Base-by-base conservation (phyloP, 2,329 filamentous ascomycete species). In the Nothophoma quercina region DNA sequence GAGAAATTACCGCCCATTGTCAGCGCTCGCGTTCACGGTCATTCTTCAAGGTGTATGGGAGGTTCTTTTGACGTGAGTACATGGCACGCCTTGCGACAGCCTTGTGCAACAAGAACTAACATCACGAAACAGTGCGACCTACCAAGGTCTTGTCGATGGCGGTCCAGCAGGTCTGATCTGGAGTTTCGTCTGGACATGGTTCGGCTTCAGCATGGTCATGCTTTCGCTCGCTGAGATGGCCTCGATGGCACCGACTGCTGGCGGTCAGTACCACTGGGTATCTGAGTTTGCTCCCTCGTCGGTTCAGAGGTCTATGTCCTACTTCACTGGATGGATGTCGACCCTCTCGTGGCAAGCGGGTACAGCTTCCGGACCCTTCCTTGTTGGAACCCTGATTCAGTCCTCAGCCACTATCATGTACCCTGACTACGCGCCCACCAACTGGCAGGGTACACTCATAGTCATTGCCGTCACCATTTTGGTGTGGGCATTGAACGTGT, bases 331-430 rank as follows among this genome's bases (percentile, higher is more conserved):
- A 4, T 83, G 81, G 80, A 78, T 81, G 68, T 77, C 75, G 1
- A 77, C 78, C 1, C 60, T 83, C 4, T 77, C 75, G 8, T 83
- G 79, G 79, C 80, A 82, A 59, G 77, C 79, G 8, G 79, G 78
- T 12, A 76, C 75, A 21, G 79, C 80, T 9, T 77, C 75, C 4
- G 79, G 78, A 2, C 75, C 76, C 0, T 81, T 79, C 57, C 70
- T 81, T 7, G 77, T 77, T 0, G 79, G 78, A 5, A 80, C 77
- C 0, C 62, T 81, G 33, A 79, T 82, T 29, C 78, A 81, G 49
- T 71, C 75, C 2, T 69, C 62, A 4, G 67, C 78, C 9, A 75
- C 79, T 18, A 68, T 73, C 42, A 71, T 79, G 54, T 76, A 77
- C 29, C 75, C 75, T 0, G 63, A 70, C 7, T 82, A 81, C 49